phyloP scores from a whole-genome alignment of 192 early-diverging fungal genomes.

The Diversispora eburnea region DNA sequence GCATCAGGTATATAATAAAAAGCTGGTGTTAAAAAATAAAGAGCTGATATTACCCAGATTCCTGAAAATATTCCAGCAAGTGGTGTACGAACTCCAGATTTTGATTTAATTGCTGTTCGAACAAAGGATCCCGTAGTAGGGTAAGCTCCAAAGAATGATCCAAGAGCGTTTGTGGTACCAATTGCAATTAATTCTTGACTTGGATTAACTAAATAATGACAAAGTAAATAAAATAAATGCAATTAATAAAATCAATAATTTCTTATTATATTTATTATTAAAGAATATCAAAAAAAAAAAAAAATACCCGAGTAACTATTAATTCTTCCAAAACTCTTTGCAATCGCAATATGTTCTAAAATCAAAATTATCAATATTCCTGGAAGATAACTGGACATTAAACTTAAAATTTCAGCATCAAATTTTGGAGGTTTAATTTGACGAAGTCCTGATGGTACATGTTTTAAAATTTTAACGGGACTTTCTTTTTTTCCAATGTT shows the following conservation, averaged over 20 bases:
- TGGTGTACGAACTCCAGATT: slow-evolving; percentile 82
- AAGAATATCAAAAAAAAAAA: too few relatives aligned
- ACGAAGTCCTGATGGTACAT: slow-evolving; percentile 72
- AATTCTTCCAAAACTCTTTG: slow-evolving; percentile 80
- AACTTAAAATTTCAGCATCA: background rate
- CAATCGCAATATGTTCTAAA: slow-evolving; percentile 88
- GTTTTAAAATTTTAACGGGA: slow-evolving; percentile 64
- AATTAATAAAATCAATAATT: background rate
- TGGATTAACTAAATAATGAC: slow-evolving; percentile 40
- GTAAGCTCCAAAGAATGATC: slow-evolving; percentile 83
- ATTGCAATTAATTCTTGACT: slow-evolving; percentile 91
- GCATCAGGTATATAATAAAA: slow-evolving; percentile 87
- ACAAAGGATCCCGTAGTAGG: slow-evolving; percentile 92
- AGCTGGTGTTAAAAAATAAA: slow-evolving; percentile 75
- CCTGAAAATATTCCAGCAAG: slow-evolving; percentile 76
- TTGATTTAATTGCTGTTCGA: slow-evolving; percentile 86
- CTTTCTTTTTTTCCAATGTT: slow-evolving; percentile 42
- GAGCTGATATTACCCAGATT: slow-evolving; percentile 71
- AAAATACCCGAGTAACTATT: slow-evolving; percentile 77
- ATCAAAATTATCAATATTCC: slow-evolving; percentile 74
- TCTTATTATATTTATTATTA: too few relatives aligned
- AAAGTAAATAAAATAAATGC: background rate
- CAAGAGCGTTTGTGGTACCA: slow-evolving; percentile 82
- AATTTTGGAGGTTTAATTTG: slow-evolving; percentile 51
- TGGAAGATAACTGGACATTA: slow-evolving; percentile 21